Conservation (phyloP, 345 rosid species). For the Arabidopsis arenosa region DNA sequence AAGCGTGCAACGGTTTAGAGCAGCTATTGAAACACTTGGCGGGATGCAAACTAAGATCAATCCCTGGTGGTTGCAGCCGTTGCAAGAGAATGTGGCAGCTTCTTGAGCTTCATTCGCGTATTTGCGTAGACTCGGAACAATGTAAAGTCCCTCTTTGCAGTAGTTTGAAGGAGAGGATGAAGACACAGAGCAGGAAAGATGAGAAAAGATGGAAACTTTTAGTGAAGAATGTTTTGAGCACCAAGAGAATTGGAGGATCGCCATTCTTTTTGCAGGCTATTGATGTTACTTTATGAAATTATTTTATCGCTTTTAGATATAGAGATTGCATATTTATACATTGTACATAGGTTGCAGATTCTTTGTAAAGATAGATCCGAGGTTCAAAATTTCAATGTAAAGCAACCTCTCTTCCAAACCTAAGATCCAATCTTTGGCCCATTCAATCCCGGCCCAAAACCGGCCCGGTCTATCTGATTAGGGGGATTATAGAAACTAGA, state of each 20-base stretch:
- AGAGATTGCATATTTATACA: conserved; percentile 31
- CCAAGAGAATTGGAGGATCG: conserved; percentile 64
- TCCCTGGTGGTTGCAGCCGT: conserved; percentile 78
- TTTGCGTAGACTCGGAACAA: conserved; percentile 60
- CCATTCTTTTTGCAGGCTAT: conserved; percentile 54
- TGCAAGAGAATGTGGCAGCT: conserved; percentile 98
- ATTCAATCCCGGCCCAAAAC: not conserved
- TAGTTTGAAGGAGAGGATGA: conserved; percentile 69
- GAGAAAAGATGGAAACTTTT: conserved; percentile 74
- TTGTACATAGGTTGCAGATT: conserved; percentile 21
- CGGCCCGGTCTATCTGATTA: not conserved
- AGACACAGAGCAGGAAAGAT: conserved; percentile 78
- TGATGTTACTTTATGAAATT: conserved; percentile 37
- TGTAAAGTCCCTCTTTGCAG: conserved; percentile 87
- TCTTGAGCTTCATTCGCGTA: conserved; percentile 78
- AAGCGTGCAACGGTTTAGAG: conserved; percentile 82
- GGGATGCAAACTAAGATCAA: conserved; percentile 63
- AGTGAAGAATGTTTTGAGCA: conserved; percentile 66
- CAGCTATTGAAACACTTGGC: conserved; percentile 79
- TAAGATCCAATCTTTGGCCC: not conserved
- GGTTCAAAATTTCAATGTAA: conserved; percentile 3
- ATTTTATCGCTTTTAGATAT: conserved; percentile 1
- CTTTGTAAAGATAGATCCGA: conserved; percentile 13
- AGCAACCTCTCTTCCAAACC: conserved; percentile 1
- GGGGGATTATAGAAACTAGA: not conserved